Conservation (phyloP, 139 green algal species). For the Raphidocelis subcapitata region DNA sequence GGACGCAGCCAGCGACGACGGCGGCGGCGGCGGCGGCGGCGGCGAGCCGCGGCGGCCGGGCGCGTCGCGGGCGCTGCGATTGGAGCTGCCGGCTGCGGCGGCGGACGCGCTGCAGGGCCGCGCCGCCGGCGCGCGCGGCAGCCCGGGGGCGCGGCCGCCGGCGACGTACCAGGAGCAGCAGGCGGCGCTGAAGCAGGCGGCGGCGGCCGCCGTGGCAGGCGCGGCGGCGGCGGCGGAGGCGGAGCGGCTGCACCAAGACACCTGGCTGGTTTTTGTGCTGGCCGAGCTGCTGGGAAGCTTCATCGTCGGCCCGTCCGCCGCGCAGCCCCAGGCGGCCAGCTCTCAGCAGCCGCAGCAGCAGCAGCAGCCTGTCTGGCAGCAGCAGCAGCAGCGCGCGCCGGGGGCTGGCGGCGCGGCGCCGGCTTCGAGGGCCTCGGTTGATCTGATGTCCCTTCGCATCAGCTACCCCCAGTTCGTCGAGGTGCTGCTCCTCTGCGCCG, state of each 20-base stretch:
- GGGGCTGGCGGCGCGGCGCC: no score
- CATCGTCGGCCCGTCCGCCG: conserved; percentile 1
- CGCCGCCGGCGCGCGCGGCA: no score
- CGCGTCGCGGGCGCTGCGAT: no score
- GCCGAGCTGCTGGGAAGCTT: conserved; percentile 27
- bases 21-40: no score
- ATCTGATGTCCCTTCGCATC: conserved; percentile 16
- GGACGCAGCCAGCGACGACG: background rate
- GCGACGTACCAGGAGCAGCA: conserved; percentile 26
- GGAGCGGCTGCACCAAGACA: conserved; percentile 10
- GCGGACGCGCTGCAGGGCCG: no score
- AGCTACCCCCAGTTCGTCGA: conserved; percentile 58
- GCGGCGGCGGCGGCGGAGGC: background rate
- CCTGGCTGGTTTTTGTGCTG: conserved; percentile 20
- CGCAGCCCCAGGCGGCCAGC: background rate
- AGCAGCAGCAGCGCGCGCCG: no score
- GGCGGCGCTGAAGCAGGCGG: conserved; percentile 5
- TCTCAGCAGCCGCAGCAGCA: background rate
- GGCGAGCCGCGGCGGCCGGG: no score
- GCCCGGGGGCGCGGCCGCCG: background rate
- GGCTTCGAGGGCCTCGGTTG: background rate
- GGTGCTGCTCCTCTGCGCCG: conserved; percentile 41
- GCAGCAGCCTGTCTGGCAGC: background rate
- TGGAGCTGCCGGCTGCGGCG: no score
- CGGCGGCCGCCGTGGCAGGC: background rate